Percentiles rank a stretch among this genome's conserved stretches.
These are phyloP conservation scores for Triticum aestivum DNA, from an alignment of 176 grass and related monocot species.

Conservation along the genomic window IWGSC_CS_RefSeq_v2.1 NC_057806.1:662429197-662429696, in stretches of 20 bases:
- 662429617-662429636: neutral
- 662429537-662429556: no score
- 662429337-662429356: slow-evolving; percentile 4
- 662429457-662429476: neutral
- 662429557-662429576: no score
- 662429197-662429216: neutral
- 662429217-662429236: neutral
- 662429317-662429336: neutral
- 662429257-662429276: neutral
- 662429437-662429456: neutral
- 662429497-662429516: neutral
- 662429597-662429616: neutral
- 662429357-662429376: neutral
- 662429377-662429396: neutral
- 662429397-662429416: neutral
- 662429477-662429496: no score
- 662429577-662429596: no score
- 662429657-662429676: neutral
- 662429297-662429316: neutral
- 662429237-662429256: neutral
- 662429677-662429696: neutral
- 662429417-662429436: slow-evolving; percentile 12
- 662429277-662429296: neutral
- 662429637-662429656: neutral
- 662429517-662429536: neutral